These are phyloP conservation scores for Sphaerosporella brunnea DNA, from an alignment of 495 filamentous ascomycete species.

Conservation along the genomic window DNA sequence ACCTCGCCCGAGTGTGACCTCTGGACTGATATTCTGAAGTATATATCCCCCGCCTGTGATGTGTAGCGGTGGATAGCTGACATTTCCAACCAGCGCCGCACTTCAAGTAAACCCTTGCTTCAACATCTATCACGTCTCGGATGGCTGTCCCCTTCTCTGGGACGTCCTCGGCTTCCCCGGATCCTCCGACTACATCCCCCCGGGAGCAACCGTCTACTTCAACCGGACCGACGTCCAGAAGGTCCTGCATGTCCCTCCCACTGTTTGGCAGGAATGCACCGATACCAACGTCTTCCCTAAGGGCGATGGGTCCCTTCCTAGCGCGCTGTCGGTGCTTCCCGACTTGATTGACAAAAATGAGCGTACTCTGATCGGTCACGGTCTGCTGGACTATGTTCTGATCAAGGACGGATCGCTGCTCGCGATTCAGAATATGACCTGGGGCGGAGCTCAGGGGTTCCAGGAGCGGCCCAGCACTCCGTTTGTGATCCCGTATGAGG, in stretches of 20 bases:
- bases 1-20: constrained; percentile 8
- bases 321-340: constrained; percentile 38
- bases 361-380: constrained; percentile 51
- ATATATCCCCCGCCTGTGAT: neutral
- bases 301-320: constrained; percentile 33
- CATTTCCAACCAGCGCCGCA: constrained; percentile 30
- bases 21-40: constrained; percentile 14
- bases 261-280: constrained; percentile 34
- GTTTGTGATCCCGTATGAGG: constrained; percentile 49
- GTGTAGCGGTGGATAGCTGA: neutral
- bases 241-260: constrained; percentile 50
- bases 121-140: constrained; percentile 57
- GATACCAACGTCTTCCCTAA: constrained; percentile 37
- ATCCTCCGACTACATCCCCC: constrained; percentile 32
- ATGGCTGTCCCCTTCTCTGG: constrained; percentile 56
- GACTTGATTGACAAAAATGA: constrained; percentile 55
- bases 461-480: constrained; percentile 36
- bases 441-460: constrained; percentile 57
- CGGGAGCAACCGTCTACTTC: constrained; percentile 51
- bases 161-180: constrained; percentile 60
- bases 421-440: constrained; percentile 73
- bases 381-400: constrained; percentile 39
- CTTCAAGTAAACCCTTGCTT: constrained; percentile 57
- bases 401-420: constrained; percentile 50
- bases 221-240: constrained; percentile 57